These are phyloP conservation scores for Debaryomyces robertsiae DNA, from an alignment of 1,139 yeast genomes.

Conservation along the genomic window DNA sequence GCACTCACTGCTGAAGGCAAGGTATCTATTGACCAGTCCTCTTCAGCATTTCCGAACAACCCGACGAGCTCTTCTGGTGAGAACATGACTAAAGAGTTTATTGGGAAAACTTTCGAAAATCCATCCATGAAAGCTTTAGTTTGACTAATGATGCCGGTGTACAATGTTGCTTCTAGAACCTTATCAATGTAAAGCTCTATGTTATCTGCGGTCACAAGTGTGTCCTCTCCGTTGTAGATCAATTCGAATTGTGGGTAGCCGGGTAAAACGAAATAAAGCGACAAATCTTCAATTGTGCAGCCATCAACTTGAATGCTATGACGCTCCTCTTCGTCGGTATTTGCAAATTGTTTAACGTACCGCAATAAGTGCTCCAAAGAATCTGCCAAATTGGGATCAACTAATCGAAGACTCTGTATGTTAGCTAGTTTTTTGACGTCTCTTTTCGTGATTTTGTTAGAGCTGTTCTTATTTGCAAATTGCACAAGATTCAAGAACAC, in stretches of 20 bases:
- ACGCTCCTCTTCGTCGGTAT: constrained; percentile 21
- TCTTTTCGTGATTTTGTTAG: constrained; percentile 15
- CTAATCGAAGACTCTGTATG: constrained; percentile 45
- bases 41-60: constrained; percentile 67
- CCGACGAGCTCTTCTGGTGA: constrained; percentile 71
- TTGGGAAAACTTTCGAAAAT: constrained; percentile 83
- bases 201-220: constrained; percentile 54
- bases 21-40: constrained; percentile 82
- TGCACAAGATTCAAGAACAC: constrained; percentile 60
- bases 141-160: constrained; percentile 66
- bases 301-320: constrained; percentile 39
- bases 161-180: constrained; percentile 64
- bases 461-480: constrained; percentile 24
- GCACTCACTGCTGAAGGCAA: constrained; percentile 68
- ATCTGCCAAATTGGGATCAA: constrained; percentile 65
- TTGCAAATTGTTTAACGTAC: constrained; percentile 37
- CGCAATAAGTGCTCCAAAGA: constrained; percentile 58
- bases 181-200: constrained; percentile 57
- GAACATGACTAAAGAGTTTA: constrained; percentile 68
- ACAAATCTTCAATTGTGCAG: constrained; percentile 52
- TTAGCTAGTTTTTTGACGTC: constrained; percentile 33
- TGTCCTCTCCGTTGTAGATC: constrained; percentile 54
- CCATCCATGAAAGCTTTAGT: constrained; percentile 75
- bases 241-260: constrained; percentile 70
- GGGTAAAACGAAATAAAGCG: constrained; percentile 72